Conservation (phyloP, 768 basidiomycete genomes). For the Termitomyces sp. region DNA sequence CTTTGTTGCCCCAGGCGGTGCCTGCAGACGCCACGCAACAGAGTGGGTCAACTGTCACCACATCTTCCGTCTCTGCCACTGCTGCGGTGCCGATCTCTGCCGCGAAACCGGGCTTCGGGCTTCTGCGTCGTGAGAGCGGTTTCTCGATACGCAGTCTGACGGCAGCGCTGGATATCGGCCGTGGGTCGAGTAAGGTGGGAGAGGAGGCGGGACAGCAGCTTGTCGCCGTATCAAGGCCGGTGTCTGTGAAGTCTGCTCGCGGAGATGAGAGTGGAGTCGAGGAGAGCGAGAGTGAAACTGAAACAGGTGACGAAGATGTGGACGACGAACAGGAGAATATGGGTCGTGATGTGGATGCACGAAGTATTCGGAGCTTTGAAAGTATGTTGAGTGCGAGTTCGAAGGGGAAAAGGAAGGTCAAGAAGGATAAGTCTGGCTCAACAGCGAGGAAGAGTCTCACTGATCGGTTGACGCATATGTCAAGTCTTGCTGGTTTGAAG, state of each 20-base stretch:
- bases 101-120: slow-evolving; percentile 51
- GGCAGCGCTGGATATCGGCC: slow-evolving; percentile 51
- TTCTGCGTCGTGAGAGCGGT: slow-evolving; percentile 68
- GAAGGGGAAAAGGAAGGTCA: slow-evolving; percentile 16
- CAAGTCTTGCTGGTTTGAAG: slow-evolving; percentile 49
- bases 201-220: slow-evolving; percentile 44
- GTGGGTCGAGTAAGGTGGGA: slow-evolving; percentile 26
- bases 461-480: slow-evolving; percentile 78
- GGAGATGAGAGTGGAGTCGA: slow-evolving; percentile 29
- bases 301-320: slow-evolving; percentile 31
- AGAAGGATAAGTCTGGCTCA: slow-evolving; percentile 7
- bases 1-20: slow-evolving; percentile 53
- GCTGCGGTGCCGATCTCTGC: slow-evolving; percentile 24
- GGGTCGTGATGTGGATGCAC: slow-evolving; percentile 48
- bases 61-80: neutral
- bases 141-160: slow-evolving; percentile 80
- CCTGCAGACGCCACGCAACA: slow-evolving; percentile 9
- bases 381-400: slow-evolving; percentile 66
- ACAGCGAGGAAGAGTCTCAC: slow-evolving; percentile 63
- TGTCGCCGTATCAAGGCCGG: slow-evolving; percentile 38
- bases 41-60: neutral
- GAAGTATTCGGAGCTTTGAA: slow-evolving; percentile 84
- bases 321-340: slow-evolving; percentile 33
- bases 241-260: slow-evolving; percentile 25
- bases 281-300: slow-evolving; percentile 17